Evolutionary conservation across 176 grass and related monocot genomes (phyloP), one percentile per base, ranked within the genome.

Genomic region (Cenchrus americanus): DNA sequence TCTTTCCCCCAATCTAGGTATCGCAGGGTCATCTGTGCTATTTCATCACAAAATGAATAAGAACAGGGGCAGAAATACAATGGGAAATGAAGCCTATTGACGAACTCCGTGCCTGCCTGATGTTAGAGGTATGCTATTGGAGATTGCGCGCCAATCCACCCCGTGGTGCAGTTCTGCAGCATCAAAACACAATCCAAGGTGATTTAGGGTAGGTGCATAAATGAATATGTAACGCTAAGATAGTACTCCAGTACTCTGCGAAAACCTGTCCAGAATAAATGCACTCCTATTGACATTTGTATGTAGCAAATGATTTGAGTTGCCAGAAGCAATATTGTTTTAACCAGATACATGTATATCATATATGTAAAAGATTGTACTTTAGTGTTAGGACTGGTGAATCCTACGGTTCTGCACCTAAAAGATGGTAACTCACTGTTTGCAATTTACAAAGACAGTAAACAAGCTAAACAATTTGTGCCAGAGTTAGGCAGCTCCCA

Each of bases 31-130:
- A 85, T 84, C 80, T 69, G 73, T 93, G 84, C 80, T 86, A 86
- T 92, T 82, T 92, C 85, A 90, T 91, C 85, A 73, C 79, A 82
- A 91, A 87, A 92, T 34, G 84, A 93, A 86, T 83, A 73, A 57
- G 76, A 71, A 46, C 30, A 32, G 34, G 83, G 83, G 70, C 48
- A 83, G 26, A 86, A 90, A 82, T 64, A 66, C 83, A 87, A 86
- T 44, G 60, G 68, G 67, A 77, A 71, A 86, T 67, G 41, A 85
- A 83, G 79, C 47, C 85, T 86, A 90, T 88, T 15, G n/a, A 85
- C 77, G 19, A 82, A 82, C 73, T 48, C 62, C 83, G 78, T 81
- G 84, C 84, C 87, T 81, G 79, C 54, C 85, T 76, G 82, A 79
- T 73, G 88, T 88, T 84, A 88, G 73, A 81, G 43, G 41, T 80